Percentiles rank a stretch among this genome's conserved stretches.
phyloP scores from a whole-genome alignment of 2,329 filamentous ascomycete genomes.

The Verticillium zaregamsianum region DNA sequence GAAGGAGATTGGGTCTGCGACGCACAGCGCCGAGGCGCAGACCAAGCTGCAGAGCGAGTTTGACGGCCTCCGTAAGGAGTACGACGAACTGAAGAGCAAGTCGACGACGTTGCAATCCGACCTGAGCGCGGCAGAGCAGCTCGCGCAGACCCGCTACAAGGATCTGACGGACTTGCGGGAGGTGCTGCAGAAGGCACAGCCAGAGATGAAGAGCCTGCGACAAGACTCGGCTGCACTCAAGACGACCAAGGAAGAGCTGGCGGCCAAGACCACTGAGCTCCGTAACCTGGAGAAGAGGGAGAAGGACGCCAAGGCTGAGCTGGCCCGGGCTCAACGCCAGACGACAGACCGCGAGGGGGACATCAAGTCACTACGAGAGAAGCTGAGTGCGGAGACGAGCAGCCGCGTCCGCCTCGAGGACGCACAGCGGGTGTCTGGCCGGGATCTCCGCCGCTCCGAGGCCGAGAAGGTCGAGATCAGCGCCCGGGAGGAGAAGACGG shows the following conservation, averaged over 20 bases:
- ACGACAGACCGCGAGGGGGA: conserved; percentile 72
- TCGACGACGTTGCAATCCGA: conserved; percentile 72
- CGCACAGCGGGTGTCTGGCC: conserved; percentile 66
- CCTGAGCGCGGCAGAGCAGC: conserved; percentile 76
- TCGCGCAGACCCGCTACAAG: conserved; percentile 84
- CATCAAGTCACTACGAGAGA: conserved; percentile 73
- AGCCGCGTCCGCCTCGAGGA: conserved; percentile 74
- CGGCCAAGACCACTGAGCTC: conserved; percentile 54
- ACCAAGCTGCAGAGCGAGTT: conserved; percentile 59
- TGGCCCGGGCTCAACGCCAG: conserved; percentile 65
- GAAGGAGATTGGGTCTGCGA: conserved; percentile 54
- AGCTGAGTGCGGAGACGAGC: conserved; percentile 69
- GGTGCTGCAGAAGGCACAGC: conserved; percentile 77
- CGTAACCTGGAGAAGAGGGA: conserved; percentile 76
- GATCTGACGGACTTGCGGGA: conserved; percentile 79
- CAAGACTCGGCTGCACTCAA: conserved; percentile 75
- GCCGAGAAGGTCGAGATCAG: conserved; percentile 74
- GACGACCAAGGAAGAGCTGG: conserved; percentile 69
- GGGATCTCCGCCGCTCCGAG: conserved; percentile 74
- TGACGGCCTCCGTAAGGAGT: conserved; percentile 46
- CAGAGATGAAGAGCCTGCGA: conserved; percentile 75
- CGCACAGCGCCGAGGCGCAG: conserved; percentile 30
- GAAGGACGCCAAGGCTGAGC: conserved; percentile 73
- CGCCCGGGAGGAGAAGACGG: conserved; percentile 66
- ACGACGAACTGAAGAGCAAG: conserved; percentile 66